These are phyloP conservation scores for Sphaerulina populicola DNA, from an alignment of 2,329 filamentous ascomycete genomes.

Conservation along the genomic window DNA sequence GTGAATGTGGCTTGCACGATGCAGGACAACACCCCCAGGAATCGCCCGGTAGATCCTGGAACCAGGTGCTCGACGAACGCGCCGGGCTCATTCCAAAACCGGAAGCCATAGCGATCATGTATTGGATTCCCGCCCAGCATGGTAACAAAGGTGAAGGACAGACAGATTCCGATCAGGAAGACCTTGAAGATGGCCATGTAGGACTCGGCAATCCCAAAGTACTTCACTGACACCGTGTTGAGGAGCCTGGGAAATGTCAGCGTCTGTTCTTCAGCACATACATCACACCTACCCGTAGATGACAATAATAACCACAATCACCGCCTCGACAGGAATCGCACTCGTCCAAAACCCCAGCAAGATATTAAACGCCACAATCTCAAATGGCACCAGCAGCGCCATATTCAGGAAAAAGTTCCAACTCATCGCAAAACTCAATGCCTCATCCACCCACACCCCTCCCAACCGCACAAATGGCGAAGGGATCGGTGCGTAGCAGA, in stretches of 20 bases:
- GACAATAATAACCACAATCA: constrained; percentile 53
- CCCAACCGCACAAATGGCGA: constrained; percentile 70
- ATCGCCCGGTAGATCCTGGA: constrained; percentile 60
- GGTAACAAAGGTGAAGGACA: constrained; percentile 69
- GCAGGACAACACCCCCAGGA: constrained; percentile 66
- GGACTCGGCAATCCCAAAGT: constrained; percentile 71
- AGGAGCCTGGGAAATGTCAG: constrained; percentile 34
- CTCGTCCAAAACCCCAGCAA: constrained; percentile 33
- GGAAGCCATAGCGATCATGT: constrained; percentile 42
- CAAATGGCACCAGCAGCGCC: constrained; percentile 42
- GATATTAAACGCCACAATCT: constrained; percentile 40
- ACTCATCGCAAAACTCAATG: constrained; percentile 49
- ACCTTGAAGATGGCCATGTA: constrained; percentile 52
- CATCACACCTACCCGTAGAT: constrained; percentile 39
- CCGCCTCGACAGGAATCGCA: constrained; percentile 45
- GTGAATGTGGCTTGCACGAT: constrained; percentile 63
- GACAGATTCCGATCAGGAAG: constrained; percentile 59
- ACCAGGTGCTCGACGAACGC: constrained; percentile 48
- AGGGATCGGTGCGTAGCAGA: constrained; percentile 64
- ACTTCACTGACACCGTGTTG: constrained; percentile 64
- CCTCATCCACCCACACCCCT: constrained; percentile 64
- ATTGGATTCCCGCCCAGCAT: constrained; percentile 72
- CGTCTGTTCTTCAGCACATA: background rate
- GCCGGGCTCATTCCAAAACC: constrained; percentile 46
- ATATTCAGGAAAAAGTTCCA: constrained; percentile 38